These are phyloP conservation scores for Pulveroboletus sp. DNA, from an alignment of 768 basidiomycete genomes.

Conservation along the genomic window DNA sequence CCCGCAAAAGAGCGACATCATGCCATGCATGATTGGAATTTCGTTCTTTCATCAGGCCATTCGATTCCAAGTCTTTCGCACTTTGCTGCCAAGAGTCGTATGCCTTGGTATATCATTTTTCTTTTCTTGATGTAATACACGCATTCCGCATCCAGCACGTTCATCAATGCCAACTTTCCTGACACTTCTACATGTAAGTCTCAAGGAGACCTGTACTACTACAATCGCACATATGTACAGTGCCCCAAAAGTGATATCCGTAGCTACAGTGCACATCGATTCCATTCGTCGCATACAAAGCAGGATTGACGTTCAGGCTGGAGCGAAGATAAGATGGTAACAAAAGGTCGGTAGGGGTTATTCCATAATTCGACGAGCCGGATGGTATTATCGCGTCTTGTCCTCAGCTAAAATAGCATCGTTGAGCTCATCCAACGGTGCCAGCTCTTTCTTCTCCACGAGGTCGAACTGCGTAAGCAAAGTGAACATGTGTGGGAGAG, in stretches of 20 bases:
- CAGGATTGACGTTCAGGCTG: background rate
- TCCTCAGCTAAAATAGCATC: slow-evolving; percentile 76
- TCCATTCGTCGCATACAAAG: background rate
- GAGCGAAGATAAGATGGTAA: background rate
- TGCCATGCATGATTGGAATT: background rate
- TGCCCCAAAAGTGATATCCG: slow-evolving; percentile 10
- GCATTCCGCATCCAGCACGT: background rate
- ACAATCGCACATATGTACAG: slow-evolving; percentile 7
- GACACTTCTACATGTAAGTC: background rate
- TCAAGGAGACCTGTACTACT: slow-evolving; percentile 11
- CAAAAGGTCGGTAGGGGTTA: background rate
- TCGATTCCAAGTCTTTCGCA: slow-evolving; percentile 1
- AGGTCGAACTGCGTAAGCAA: slow-evolving; percentile 66
- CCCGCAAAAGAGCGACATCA: background rate
- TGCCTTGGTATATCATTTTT: slow-evolving; percentile 3
- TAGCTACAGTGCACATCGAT: slow-evolving; percentile 6
- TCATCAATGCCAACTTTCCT: background rate
- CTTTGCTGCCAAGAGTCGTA: background rate
- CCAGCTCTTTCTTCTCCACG: slow-evolving; percentile 95
- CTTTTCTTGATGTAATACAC: slow-evolving; percentile 2
- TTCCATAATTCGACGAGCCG: background rate
- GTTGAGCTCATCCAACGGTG: slow-evolving; percentile 92
- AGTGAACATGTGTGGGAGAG: slow-evolving; percentile 9
- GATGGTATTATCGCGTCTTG: slow-evolving; percentile 30
- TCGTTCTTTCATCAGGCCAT: background rate